Evolutionary conservation across 352 stramenopile genomes (phyloP), one percentile per base, ranked within the genome.

Genomic region (Blastocystis sp.): DNA sequence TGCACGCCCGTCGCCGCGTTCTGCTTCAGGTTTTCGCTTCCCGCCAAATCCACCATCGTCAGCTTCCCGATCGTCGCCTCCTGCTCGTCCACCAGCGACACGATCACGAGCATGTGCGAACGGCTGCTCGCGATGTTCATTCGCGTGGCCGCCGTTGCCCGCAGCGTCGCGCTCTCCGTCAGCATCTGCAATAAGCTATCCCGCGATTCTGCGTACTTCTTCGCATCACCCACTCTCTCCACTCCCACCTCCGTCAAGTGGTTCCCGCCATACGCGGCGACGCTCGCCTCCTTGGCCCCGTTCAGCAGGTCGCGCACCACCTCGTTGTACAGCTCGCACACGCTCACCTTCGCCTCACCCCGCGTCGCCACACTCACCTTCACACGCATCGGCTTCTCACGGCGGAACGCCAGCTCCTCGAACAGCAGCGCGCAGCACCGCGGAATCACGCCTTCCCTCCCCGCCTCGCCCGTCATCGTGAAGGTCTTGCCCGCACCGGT

Each of bases 31-130:
- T 90, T 90, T 89, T 93, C 91, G 0, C 93, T 97, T 14, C 96
- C 96, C 28, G 96, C 96, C 28, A 99, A 92, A 93, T 99, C 96
- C 7, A 99, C 96, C 23, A 98, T 93, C 89, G 98, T 98, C 10
- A 99, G 91, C 90, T 98, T 97, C 9, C 93, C 93, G 5, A 90
- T 71, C 66, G 89, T 89, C 28, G 71, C 48, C n/a, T 66, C 23
- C 23, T 71, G 34, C 14, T 21, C 71, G 19, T 64, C 40, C 28
- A 34, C 38, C 23, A 91, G 48, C 7, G 89, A n/a, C 17, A 81
- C 38, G 0, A 17, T 21, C 70, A 78, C 79, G 17, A 69, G 56
- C 92, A 92, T 9, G 93, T 94, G 67, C 61, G 61, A 89, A 17
- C 45, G 76, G 86, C 52, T 69, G 61, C 60, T 86, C 81, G 21